These are phyloP conservation scores for Talaromyces proteolyticus DNA, from an alignment of 495 filamentous ascomycete genomes.

Conservation along the genomic window DNA sequence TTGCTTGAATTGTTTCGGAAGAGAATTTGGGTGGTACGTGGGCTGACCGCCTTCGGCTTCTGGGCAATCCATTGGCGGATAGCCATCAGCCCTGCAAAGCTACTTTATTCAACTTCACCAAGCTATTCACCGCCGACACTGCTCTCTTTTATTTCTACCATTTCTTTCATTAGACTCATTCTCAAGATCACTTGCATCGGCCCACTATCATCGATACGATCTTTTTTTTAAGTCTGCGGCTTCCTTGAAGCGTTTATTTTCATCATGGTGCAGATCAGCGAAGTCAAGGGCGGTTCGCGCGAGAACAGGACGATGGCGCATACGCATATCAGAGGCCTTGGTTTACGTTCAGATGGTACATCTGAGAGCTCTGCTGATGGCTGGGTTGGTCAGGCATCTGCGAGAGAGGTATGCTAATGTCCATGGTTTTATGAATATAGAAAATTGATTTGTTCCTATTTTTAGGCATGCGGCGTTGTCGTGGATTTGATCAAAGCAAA, in stretches of 20 bases:
- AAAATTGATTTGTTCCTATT: slow-evolving; percentile 5
- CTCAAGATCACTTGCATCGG: no score
- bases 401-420: slow-evolving; percentile 64
- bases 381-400: slow-evolving; percentile 83
- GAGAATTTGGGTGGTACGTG: neutral
- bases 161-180: no score
- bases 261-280: slow-evolving; percentile 88
- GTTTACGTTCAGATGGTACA: slow-evolving; percentile 73
- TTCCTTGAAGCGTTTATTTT: slow-evolving; percentile 10
- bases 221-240: slow-evolving; percentile 1
- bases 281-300: slow-evolving; percentile 92
- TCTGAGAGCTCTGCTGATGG: slow-evolving; percentile 72
- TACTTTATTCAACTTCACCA: neutral
- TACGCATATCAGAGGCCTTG: slow-evolving; percentile 93
- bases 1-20: slow-evolving; percentile 2
- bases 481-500: slow-evolving; percentile 90
- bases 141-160: neutral
- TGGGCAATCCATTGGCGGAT: neutral
- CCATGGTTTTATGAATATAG: neutral
- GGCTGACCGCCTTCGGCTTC: slow-evolving; percentile 2
- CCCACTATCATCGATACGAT: no score
- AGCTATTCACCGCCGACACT: neutral
- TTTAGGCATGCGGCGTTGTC: slow-evolving; percentile 82
- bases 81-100: neutral
- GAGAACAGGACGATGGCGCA: slow-evolving; percentile 94